Evolutionary conservation across 331 rosid species (phyloP), one percentile per base, ranked within the genome.

Genomic region (Pyrus hybrid): DNA sequence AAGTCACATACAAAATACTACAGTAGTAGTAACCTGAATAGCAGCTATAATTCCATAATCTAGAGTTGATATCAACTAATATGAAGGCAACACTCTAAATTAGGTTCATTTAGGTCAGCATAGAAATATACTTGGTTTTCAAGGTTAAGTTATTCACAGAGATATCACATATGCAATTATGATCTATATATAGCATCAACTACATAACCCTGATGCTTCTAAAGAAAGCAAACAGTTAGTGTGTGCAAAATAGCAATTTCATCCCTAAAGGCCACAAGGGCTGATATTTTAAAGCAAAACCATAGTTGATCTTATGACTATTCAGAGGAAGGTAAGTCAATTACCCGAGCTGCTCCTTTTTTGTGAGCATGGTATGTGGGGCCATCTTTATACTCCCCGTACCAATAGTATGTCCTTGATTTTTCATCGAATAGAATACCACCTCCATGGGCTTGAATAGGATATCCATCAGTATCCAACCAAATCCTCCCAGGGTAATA

Each of bases 361-460:
- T 86, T 85, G 86, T 91, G 97, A 81, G 92, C 89, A 80, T 76
- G 97, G 83, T 90, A 95, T 67, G 99, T 92, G 25, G 92, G 90
- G 20, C 99, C 99, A 53, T 92, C 97, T 88, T 95, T 95, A 73
- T 87, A 95, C 84, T 95, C 99, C 68, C 99, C 99, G 54, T 95
- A 95, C 99, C 99, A 95, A 81, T 95, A 95, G 85, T 90, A 92
- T 51, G 92, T 89, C 85, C 76, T 85, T 23, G 92, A 85, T 23
- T 41, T 79, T 80, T 85, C 81, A 80, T 92, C 96, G 74, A 79
- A 87, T 14, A 92, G 77, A 78, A 95, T 82, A 73, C 99, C 99
- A 54, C 99, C 99, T 80, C 99, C 99, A 80, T 92, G 99, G 63
- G 97, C 97, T 85, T 95, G 97, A 75, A 92, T 92, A 30, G 97